Evolutionary conservation across 2,329 filamentous ascomycete genomes (phyloP).

Genomic region (Botryotinia narcissicola): DNA sequence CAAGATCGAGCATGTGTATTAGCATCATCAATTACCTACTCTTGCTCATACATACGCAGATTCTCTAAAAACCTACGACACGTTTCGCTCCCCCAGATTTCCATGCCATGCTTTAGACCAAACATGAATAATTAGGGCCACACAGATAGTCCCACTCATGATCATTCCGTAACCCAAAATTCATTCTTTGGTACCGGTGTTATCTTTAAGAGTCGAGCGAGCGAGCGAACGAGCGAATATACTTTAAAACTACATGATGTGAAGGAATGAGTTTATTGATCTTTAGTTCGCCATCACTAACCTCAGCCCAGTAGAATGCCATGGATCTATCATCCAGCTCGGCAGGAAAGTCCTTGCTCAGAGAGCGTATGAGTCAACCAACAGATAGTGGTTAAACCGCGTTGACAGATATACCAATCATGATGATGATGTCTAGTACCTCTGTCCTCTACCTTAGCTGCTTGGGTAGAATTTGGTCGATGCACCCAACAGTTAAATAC

Average conservation of each 20-base stretch:
- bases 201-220: not conserved
- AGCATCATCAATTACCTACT: not conserved
- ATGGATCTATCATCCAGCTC: not conserved
- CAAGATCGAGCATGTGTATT: not conserved
- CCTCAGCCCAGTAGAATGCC: not conserved
- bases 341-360: not conserved
- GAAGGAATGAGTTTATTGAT: not conserved
- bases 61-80: not conserved
- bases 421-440: not conserved
- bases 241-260: not conserved
- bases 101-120: not conserved
- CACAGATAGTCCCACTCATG: not conserved
- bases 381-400: not conserved
- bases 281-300: constrained; percentile 5
- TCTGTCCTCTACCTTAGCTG: no score
- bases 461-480: not conserved
- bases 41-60: not conserved
- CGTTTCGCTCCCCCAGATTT: not conserved
- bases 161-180: not conserved
- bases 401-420: not conserved
- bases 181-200: not conserved
- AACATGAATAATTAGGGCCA: not conserved
- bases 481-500: not conserved
- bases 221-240: not conserved
- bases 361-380: not conserved